Evolutionary conservation across 2,329 filamentous ascomycete species (phyloP).

Genomic region (Aspergillus udagawae): DNA sequence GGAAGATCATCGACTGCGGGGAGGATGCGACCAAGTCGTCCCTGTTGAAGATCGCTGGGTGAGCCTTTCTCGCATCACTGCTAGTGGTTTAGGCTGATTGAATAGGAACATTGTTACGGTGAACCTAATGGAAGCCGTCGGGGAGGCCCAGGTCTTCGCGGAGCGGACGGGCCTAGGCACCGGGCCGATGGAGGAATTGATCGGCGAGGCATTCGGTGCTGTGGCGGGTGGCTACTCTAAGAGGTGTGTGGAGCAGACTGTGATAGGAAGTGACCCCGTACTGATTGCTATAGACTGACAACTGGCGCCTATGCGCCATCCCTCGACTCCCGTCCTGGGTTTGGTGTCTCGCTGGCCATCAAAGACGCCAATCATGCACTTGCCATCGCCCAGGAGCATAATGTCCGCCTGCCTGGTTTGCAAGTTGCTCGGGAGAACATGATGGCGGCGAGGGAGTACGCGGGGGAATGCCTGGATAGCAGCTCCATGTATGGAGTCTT

Average conservation of each 20-base stretch:
- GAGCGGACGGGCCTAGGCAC: conserved; percentile 44
- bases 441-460: conserved; percentile 33
- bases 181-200: conserved; percentile 40
- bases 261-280: background rate
- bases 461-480: conserved; percentile 35
- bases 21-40: conserved; percentile 41
- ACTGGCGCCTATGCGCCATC: conserved; percentile 41
- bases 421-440: conserved; percentile 34
- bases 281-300: conserved; percentile 29
- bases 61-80: conserved; percentile 9
- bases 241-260: conserved; percentile 20
- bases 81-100: background rate
- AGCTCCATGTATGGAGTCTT: conserved; percentile 37
- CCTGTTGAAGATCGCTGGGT: conserved; percentile 44
- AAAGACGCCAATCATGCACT: conserved; percentile 36
- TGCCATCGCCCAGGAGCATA: conserved; percentile 28
- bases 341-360: conserved; percentile 35
- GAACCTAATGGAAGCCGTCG: conserved; percentile 44
- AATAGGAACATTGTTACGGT: conserved; percentile 41
- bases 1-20: conserved; percentile 42
- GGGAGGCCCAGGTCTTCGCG: conserved; percentile 45
- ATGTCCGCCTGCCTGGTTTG: conserved; percentile 31
- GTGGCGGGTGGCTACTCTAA: conserved; percentile 42
- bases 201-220: conserved; percentile 42
- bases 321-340: conserved; percentile 31